Evolutionary conservation across 2,329 filamentous ascomycete genomes (phyloP), one percentile per base, ranked within the genome.

Genomic region (Cytospora mali): DNA sequence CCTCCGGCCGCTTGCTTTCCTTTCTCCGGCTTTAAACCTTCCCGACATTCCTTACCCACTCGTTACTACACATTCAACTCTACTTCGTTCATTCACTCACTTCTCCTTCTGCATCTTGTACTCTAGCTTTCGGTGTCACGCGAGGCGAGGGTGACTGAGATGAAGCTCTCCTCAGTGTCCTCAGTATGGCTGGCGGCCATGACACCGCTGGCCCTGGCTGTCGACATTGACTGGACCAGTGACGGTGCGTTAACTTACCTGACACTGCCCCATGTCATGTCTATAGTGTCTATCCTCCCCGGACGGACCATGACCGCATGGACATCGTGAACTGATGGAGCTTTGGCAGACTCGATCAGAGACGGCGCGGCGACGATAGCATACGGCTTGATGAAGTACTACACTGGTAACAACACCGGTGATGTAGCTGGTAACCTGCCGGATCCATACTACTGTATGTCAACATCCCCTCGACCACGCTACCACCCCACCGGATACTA

Each of bases 391-490:
- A 62, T 67, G 59, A 59, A 66, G 31, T 67, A 65, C 33, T 67
- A 67, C 55, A 65, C 64, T 42, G 66, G 66, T 39, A 67, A 67
- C 60, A 64, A 64, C 28, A 67, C 66, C 10, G 66, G 66, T 42
- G 64, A 67, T 25, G 65, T 66, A 5, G 39, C 66, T 11, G 66
- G 66, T 18, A 67, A 67, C 55, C 49, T 68, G 63, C 66, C 67
- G n/a, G 66, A 67, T 48, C 67, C 67, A n/a, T 79, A 77, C 58
- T 82, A 82, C 70, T 84, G 81, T 23, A 68, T 82, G 66, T 70
- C 77, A 11, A 33, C 42, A 31, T 52, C 25, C 6, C 10, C n/a
- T n/a, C 1, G 21, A 72, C 77, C 16, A 79, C 80, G 66, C 35
- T 27, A 49, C 5, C 23, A 13, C 25, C 21, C 21, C 21, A 42